These are phyloP conservation scores for Limonium bicolor DNA, from an alignment of 148 eudicot genomes.

Conservation along the genomic window DNA sequence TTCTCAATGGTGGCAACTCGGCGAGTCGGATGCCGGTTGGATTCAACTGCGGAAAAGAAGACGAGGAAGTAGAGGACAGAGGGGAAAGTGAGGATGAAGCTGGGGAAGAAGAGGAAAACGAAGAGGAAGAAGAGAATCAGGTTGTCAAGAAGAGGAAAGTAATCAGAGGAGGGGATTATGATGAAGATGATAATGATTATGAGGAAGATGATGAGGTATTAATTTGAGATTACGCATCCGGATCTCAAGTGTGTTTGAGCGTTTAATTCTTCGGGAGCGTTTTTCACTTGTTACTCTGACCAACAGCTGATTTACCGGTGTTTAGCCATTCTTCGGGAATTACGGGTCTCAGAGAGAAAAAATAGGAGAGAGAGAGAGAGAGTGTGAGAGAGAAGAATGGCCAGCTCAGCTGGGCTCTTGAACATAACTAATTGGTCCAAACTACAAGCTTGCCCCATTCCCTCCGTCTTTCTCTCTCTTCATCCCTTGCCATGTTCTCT, in stretches of 20 bases:
- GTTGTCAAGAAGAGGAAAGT: conserved; percentile 5
- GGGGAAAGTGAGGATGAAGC: no score
- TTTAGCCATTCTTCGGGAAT: no score
- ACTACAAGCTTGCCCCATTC: neutral
- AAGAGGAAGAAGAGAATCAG: conserved; percentile 1
- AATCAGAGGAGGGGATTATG: neutral
- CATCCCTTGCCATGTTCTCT: no score
- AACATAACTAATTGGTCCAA: conserved; percentile 4
- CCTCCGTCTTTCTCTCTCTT: neutral
- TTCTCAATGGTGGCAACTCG: neutral
- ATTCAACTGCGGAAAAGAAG: conserved; percentile 1
- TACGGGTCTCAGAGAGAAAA: no score
- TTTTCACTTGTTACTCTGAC: no score
- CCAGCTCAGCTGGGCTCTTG: conserved; percentile 4
- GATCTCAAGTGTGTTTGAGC: no score
- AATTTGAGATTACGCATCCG: neutral
- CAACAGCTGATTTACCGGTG: no score
- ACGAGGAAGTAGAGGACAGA: conserved; percentile 3
- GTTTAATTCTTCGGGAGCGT: no score
- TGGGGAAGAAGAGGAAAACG: conserved; percentile 2
- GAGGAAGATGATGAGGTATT: conserved; percentile 6
- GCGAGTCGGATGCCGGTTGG: neutral
- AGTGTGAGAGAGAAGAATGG: neutral
- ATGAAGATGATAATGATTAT: conserved; percentile 2
- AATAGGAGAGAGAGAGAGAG: neutral